These are phyloP conservation scores for Petunia secreta DNA, from an alignment of 257 asterid species.

Conservation along the genomic window DNA sequence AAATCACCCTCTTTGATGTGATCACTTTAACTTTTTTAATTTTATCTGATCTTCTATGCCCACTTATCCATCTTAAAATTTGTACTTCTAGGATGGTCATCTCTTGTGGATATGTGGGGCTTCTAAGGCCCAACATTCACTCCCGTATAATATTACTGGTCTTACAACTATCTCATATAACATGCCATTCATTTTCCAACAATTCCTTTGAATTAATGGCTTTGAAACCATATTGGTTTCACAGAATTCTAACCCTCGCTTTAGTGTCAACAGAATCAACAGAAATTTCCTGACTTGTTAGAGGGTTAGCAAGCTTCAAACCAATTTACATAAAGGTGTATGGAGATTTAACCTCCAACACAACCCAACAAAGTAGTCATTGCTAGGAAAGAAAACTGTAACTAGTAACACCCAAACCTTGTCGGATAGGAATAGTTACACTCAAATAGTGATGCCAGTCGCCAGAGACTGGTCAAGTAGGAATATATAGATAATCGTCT, in stretches of 20 bases:
- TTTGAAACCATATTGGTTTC: not conserved
- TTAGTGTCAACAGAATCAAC: not conserved
- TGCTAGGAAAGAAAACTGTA: not conserved
- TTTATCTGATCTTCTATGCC: not conserved
- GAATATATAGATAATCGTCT: not conserved
- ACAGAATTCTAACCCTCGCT: not conserved
- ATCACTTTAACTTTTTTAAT: not conserved
- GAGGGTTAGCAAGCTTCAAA: not conserved
- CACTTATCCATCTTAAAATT: not conserved
- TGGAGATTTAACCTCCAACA: not conserved
- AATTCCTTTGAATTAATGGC: not conserved
- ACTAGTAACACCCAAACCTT: not conserved
- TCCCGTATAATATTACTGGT: not conserved
- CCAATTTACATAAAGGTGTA: not conserved
- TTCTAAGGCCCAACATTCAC: not conserved
- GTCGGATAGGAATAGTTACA: too few species aligned
- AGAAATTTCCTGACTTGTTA: not conserved
- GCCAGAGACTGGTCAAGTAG: too few species aligned
- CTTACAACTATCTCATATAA: not conserved
- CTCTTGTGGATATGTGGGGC: not conserved
- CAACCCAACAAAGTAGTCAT: slow-evolving; percentile 4
- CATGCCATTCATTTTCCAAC: not conserved
- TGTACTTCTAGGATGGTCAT: not conserved
- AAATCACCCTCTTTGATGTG: not conserved
- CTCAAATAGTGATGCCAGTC: too few species aligned